These are phyloP conservation scores for Penicillium sp. DNA, from an alignment of 2,329 filamentous ascomycete genomes.

Conservation along the genomic window DNA sequence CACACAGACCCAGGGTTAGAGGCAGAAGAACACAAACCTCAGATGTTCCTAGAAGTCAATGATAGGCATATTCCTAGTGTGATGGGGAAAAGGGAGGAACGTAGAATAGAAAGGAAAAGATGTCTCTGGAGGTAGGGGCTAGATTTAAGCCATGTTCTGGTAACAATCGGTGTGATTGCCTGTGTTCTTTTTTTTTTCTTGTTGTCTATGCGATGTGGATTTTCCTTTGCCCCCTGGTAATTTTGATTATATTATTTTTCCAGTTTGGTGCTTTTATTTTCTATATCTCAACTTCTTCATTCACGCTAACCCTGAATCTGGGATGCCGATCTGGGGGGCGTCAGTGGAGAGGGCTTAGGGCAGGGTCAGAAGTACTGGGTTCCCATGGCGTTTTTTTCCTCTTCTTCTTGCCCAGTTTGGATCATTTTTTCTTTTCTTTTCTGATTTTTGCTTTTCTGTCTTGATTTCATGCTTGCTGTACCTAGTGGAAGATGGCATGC, in stretches of 20 bases:
- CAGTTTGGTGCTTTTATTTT: not conserved
- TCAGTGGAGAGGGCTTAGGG: not conserved
- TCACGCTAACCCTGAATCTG: not conserved
- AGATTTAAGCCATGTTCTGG: constrained; percentile 33
- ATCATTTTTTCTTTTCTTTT: constrained; percentile 10
- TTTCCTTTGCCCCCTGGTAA: constrained; percentile 6
- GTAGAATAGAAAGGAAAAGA: constrained; percentile 20
- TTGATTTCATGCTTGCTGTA: constrained; percentile 20
- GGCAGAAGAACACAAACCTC: not conserved
- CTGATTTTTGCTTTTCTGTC: constrained; percentile 11
- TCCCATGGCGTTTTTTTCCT: constrained; percentile 1
- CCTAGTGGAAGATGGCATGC: constrained; percentile 29
- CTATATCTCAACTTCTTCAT: not conserved
- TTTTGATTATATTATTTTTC: constrained; percentile 6
- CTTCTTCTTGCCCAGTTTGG: too few species aligned
- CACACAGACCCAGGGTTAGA: not conserved
- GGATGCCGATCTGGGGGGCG: not conserved
- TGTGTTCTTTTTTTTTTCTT: constrained; percentile 12
- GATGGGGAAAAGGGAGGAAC: constrained; percentile 16
- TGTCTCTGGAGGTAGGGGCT: constrained; percentile 26
- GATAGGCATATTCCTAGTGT: constrained; percentile 11
- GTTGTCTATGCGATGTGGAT: not conserved
- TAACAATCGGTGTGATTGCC: constrained; percentile 25
- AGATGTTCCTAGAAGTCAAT: constrained; percentile 17
- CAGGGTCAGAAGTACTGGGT: constrained; percentile 3